Base-by-base conservation (phyloP, 768 basidiomycete genomes). In the Termitomyces sp. region DNA sequence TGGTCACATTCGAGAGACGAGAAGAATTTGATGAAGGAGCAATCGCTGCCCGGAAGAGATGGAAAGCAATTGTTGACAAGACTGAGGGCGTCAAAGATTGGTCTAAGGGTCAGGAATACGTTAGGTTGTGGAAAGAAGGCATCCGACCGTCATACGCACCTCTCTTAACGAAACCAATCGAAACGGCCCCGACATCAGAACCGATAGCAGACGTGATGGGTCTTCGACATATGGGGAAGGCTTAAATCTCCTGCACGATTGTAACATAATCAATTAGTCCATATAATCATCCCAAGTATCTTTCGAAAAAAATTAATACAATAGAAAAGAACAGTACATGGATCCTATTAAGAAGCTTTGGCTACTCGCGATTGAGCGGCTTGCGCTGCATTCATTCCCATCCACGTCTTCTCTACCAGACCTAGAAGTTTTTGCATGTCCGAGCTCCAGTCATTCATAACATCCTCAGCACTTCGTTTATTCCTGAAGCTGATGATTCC, bases 351-450 rank as follows among this genome's bases (percentile, higher is more conserved):
- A 62, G 68, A 75, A 57, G 76, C 68, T 64, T 80, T 82, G 63
- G 78, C 65, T 38, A 65, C 77, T 62, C 87, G 80, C 54, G 90
- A 86, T 66, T 91, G 90, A 22, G 92, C 92, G 51, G 92, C 92
- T 71, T 91, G 85, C 12, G 92, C 92, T 38, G 92, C 92, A 66
- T 94, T 94, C 84, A 94, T 89, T 40, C 90, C 90, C 92, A 94
- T 94, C 92, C 96, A 97, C n/a, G 94, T 94, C 84, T 98, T 98
- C 78, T 99, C 97, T 15, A 95, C 92, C 45, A 97, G 75, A 18
- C 90, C 85, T 62, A 99, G 80, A 69, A 99, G 77, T 76, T 91
- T 94, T 69, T 90, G 91, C 84, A 99, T 94, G 70, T 98, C 96
- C 22, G 88, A 91, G 75, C 94, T 96, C 96, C 97, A 99, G 63